These are phyloP conservation scores for Cercospora zeae-maydis DNA, from an alignment of 2,329 filamentous ascomycete species.

Conservation along the genomic window DNA sequence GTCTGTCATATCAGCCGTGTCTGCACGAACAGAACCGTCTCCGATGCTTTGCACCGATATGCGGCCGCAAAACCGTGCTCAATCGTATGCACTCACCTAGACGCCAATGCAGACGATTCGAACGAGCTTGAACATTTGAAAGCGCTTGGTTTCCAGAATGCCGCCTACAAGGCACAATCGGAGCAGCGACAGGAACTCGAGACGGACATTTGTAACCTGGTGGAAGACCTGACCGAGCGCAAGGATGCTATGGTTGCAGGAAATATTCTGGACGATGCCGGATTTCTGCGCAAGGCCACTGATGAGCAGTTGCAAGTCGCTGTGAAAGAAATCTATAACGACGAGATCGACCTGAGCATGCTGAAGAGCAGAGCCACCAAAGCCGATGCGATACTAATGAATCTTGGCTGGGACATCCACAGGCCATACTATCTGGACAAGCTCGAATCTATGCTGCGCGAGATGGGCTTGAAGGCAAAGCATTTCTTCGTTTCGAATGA, in stretches of 20 bases:
- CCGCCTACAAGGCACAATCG: not conserved
- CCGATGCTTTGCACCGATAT: not conserved
- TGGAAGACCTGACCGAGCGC: not conserved
- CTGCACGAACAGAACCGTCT: not conserved
- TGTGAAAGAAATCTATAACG: not conserved
- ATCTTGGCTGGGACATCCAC: conserved; percentile 12
- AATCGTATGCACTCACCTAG: conserved; percentile 10
- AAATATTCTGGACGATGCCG: not conserved
- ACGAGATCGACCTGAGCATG: not conserved
- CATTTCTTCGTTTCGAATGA: conserved; percentile 28
- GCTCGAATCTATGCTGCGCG: conserved; percentile 11
- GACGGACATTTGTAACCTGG: not conserved
- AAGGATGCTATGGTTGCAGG: not conserved
- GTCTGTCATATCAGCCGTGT: conserved; percentile 7
- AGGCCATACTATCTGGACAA: conserved; percentile 12
- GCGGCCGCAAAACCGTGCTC: not conserved
- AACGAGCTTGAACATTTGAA: not conserved
- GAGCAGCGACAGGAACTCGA: not conserved
- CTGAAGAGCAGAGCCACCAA: not conserved
- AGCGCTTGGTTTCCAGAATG: not conserved
- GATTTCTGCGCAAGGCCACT: not conserved
- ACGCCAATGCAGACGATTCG: not conserved
- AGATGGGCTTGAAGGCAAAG: not conserved
- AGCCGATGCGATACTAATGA: not conserved
- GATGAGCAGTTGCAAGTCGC: not conserved